A percentile compares a stretch with the other conserved stretches of the same genome.
Evolutionary conservation across 768 basidiomycete species (phyloP).

Genomic region (Agrocybe pediades): DNA sequence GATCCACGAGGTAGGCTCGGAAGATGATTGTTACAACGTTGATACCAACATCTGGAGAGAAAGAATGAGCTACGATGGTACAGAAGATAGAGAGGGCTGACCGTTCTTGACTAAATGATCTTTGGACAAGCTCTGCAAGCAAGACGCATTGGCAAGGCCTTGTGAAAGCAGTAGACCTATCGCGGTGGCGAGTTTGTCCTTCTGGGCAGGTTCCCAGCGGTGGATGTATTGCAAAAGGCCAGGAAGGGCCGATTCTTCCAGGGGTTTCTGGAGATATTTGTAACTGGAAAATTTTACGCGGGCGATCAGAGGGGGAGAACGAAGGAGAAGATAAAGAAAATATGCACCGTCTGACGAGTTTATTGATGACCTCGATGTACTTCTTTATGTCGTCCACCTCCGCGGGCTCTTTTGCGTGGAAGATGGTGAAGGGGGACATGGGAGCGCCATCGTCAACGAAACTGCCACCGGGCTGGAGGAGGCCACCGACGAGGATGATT

Average conservation of each 20-base stretch:
- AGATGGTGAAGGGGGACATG: slow-evolving; percentile 85
- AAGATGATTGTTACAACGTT: slow-evolving; percentile 78
- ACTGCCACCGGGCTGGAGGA: slow-evolving; percentile 93
- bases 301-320: slow-evolving; percentile 7
- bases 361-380: slow-evolving; percentile 92
- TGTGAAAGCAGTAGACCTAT: slow-evolving; percentile 84
- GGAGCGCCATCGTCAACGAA: slow-evolving; percentile 89
- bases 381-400: slow-evolving; percentile 88
- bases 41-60: slow-evolving; percentile 68
- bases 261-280: slow-evolving; percentile 98
- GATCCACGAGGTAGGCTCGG: slow-evolving; percentile 77
- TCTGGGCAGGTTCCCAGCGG: slow-evolving; percentile 76
- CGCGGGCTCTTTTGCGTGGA: slow-evolving; percentile 77
- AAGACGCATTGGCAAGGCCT: slow-evolving; percentile 76
- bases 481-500: slow-evolving; percentile 91
- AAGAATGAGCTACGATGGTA: slow-evolving; percentile 3
- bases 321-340: background rate
- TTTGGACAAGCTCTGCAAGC: slow-evolving; percentile 82
- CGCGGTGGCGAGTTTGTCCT: slow-evolving; percentile 82
- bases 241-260: slow-evolving; percentile 84
- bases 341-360: slow-evolving; percentile 87
- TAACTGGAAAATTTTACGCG: slow-evolving; percentile 57
- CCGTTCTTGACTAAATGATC: slow-evolving; percentile 97
- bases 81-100: slow-evolving; percentile 27
- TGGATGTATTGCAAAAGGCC: slow-evolving; percentile 86